A percentile compares a stretch with the other conserved stretches of the same genome.
These are phyloP conservation scores for Lecanicillium sp. DNA, from an alignment of 2,329 filamentous ascomycete genomes.

Conservation along the genomic window DNA sequence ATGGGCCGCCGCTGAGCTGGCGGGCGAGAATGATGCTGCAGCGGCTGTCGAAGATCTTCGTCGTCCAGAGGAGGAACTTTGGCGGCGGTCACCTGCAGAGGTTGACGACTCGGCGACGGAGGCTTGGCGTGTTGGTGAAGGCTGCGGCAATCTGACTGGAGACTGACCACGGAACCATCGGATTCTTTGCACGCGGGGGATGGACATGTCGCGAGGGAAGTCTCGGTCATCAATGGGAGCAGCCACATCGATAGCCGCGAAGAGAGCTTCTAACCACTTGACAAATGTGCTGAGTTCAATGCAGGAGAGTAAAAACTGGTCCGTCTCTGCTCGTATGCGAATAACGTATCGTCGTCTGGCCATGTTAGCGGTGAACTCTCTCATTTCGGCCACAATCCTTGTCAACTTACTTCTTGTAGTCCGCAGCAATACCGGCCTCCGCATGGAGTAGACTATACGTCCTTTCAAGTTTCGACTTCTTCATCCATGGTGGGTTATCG, in stretches of 20 bases:
- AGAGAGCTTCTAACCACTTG: conserved; percentile 60
- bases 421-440: conserved; percentile 65
- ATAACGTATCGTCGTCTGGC: conserved; percentile 55
- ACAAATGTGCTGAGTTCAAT: conserved; percentile 58
- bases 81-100: not conserved
- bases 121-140: conserved; percentile 5
- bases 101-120: conserved; percentile 10
- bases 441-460: conserved; percentile 69
- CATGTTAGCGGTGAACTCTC: not conserved
- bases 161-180: conserved; percentile 39
- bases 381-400: not conserved
- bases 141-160: conserved; percentile 16
- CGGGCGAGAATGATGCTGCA: not conserved
- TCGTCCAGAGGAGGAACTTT: conserved; percentile 1
- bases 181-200: conserved; percentile 48
- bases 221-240: conserved; percentile 63
- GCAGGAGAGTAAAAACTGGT: conserved; percentile 66
- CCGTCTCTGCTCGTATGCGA: conserved; percentile 63
- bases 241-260: conserved; percentile 67
- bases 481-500: conserved; percentile 44
- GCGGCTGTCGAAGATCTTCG: not conserved
- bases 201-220: conserved; percentile 53
- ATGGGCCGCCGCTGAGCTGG: not conserved
- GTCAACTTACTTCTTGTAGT: conserved; percentile 57
- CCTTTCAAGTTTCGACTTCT: conserved; percentile 49